phyloP scores from a whole-genome alignment of 441 rosid genomes.

The Codiaeum variegatum region DNA sequence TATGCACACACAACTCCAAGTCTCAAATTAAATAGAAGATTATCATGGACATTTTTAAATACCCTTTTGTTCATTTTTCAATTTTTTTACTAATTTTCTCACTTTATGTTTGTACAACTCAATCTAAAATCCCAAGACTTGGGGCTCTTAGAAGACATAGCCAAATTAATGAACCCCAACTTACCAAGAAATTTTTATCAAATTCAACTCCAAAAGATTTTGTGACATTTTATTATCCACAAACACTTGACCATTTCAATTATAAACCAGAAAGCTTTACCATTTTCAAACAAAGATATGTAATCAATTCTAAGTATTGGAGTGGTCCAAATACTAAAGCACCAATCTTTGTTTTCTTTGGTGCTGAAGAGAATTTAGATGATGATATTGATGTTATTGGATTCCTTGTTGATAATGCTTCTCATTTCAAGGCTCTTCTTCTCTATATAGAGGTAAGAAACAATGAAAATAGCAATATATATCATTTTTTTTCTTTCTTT shows the following conservation, averaged over 20 bases:
- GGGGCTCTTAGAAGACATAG: constrained; percentile 3
- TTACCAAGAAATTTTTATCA: not conserved
- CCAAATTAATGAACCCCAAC: not conserved
- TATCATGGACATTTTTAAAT: not conserved
- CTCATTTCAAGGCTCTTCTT: constrained; percentile 44
- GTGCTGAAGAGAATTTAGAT: constrained; percentile 46
- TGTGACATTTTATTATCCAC: constrained; percentile 38
- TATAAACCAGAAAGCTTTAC: constrained; percentile 57
- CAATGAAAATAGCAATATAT: too few species aligned
- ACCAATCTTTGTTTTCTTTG: constrained; percentile 61
- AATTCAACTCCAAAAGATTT: constrained; percentile 25
- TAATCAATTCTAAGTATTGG: constrained; percentile 51
- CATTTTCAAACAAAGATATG: constrained; percentile 55
- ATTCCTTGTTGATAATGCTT: constrained; percentile 48
- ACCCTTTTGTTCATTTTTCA: constrained; percentile 8
- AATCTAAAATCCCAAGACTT: constrained; percentile 7
- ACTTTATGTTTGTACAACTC: constrained; percentile 7
- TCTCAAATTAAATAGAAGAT: not conserved
- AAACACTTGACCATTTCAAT: constrained; percentile 70
- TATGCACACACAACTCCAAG: not conserved
- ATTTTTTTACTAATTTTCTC: not conserved
- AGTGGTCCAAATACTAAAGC: constrained; percentile 47
- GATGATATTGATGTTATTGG: constrained; percentile 23
- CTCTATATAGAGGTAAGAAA: constrained; percentile 63
- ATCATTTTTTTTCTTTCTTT: too few species aligned